These are phyloP conservation scores for Taphrina confusa DNA, from an alignment of 1,139 yeast species.

Conservation along the genomic window DNA sequence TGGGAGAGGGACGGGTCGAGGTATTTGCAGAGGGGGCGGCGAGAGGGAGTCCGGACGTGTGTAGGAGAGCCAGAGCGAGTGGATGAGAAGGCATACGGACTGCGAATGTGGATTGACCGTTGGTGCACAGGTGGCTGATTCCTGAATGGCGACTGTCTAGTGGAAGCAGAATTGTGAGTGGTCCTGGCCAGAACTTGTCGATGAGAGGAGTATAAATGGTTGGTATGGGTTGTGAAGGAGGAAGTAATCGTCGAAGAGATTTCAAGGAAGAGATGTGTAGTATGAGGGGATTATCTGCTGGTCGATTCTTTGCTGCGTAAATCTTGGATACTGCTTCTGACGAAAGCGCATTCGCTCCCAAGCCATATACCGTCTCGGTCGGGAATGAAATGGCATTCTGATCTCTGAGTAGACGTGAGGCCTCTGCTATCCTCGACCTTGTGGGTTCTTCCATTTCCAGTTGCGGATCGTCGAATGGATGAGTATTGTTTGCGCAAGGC, in stretches of 20 bases:
- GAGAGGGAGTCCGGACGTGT: slow-evolving; percentile 80
- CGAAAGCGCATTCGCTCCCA: slow-evolving; percentile 81
- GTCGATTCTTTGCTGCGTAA: slow-evolving; percentile 85
- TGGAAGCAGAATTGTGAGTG: slow-evolving; percentile 82
- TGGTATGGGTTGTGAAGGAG: slow-evolving; percentile 52
- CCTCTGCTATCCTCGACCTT: slow-evolving; percentile 18
- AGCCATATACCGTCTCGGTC: slow-evolving; percentile 94
- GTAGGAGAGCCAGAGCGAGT: slow-evolving; percentile 85
- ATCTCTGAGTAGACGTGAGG: slow-evolving; percentile 14
- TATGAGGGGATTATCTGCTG: slow-evolving; percentile 91
- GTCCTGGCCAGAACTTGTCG: slow-evolving; percentile 89
- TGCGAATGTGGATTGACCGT: slow-evolving; percentile 85
- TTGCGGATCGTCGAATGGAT: slow-evolving; percentile 32
- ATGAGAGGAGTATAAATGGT: slow-evolving; percentile 63
- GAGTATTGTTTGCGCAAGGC: background rate
- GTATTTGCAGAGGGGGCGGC: slow-evolving; percentile 99
- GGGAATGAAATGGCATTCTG: slow-evolving; percentile 71
- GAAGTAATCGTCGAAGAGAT: slow-evolving; percentile 60
- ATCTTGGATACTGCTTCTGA: slow-evolving; percentile 75
- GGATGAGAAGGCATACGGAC: slow-evolving; percentile 86
- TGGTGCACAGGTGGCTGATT: slow-evolving; percentile 75
- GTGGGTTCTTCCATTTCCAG: slow-evolving; percentile 15
- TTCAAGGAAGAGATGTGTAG: slow-evolving; percentile 79
- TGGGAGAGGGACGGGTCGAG: slow-evolving; percentile 92
- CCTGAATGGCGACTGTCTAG: slow-evolving; percentile 30